Percentiles rank a stretch among this genome's conserved stretches.
Evolutionary conservation across 768 basidiomycete genomes (phyloP).

Genomic region (Pisolithus albus): DNA sequence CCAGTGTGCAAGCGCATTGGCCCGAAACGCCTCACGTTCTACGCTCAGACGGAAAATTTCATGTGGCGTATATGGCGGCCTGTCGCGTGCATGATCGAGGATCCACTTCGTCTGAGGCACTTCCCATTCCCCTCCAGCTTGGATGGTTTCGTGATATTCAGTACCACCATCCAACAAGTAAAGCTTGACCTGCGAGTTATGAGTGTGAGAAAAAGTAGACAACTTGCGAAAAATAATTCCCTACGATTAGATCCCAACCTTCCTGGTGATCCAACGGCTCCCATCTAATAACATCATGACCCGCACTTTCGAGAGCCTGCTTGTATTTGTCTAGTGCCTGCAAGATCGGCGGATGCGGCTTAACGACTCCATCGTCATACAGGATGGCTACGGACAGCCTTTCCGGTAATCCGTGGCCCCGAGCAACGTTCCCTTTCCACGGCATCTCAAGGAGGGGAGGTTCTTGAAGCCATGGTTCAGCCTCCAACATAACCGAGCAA

Average conservation of each 20-base stretch:
- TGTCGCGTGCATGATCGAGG: slow-evolving; percentile 33
- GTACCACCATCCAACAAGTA: slow-evolving; percentile 45
- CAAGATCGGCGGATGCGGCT: slow-evolving; percentile 42
- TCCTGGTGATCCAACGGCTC: slow-evolving; percentile 36
- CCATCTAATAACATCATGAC: slow-evolving; percentile 49
- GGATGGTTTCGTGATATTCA: slow-evolving; percentile 37
- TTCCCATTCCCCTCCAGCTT: slow-evolving; percentile 26
- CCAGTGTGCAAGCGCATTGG: slow-evolving; percentile 38
- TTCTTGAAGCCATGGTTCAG: slow-evolving; percentile 41
- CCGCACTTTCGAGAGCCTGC: slow-evolving; percentile 35
- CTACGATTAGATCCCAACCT: slow-evolving; percentile 44
- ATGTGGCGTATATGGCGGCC: slow-evolving; percentile 31
- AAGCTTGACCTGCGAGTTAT: slow-evolving; percentile 30
- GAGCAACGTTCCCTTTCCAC: slow-evolving; percentile 37
- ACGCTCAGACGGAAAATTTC: slow-evolving; percentile 41
- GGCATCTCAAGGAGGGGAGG: slow-evolving; percentile 44
- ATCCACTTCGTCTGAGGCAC: slow-evolving; percentile 42
- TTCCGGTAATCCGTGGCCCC: slow-evolving; percentile 32
- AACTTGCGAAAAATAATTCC: slow-evolving; percentile 11
- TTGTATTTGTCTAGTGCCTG: slow-evolving; percentile 35
- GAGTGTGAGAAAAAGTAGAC: slow-evolving; percentile 11
- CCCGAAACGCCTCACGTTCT: slow-evolving; percentile 38
- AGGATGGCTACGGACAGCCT: slow-evolving; percentile 41
- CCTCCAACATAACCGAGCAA: slow-evolving; percentile 39
- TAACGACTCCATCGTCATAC: slow-evolving; percentile 45